Evolutionary conservation across 1,284 basidiomycete species (phyloP).

Genomic region (Sparassis latifolia): DNA sequence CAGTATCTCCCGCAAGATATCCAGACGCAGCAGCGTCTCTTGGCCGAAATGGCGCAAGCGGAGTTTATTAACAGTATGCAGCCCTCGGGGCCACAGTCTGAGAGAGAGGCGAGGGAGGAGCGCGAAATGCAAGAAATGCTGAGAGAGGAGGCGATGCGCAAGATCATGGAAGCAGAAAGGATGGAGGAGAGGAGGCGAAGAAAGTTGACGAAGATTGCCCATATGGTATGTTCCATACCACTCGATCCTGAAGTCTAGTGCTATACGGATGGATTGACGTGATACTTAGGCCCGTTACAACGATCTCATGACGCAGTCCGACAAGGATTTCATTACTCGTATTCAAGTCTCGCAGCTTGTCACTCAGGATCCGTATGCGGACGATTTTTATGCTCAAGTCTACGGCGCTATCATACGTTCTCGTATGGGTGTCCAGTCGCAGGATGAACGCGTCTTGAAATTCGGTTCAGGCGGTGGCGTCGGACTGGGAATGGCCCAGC

Average conservation of each 20-base stretch:
- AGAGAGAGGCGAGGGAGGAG: conserved; percentile 17
- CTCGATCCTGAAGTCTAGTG: neutral
- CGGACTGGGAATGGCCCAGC: conserved; percentile 69
- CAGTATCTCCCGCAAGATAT: conserved; percentile 52
- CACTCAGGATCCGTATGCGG: conserved; percentile 92
- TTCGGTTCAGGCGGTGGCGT: conserved; percentile 78
- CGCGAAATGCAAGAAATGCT: conserved; percentile 61
- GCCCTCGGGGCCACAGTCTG: conserved; percentile 34
- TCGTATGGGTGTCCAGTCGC: conserved; percentile 62
- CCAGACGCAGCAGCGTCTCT: conserved; percentile 64
- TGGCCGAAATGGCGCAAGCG: conserved; percentile 65
- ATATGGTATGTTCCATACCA: conserved; percentile 53
- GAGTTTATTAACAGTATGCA: conserved; percentile 62
- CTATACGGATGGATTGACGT: neutral
- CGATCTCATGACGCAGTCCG: conserved; percentile 96
- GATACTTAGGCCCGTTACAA: conserved; percentile 81
- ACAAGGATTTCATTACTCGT: conserved; percentile 99
- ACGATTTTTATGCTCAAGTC: conserved; percentile 98
- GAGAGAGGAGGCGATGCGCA: conserved; percentile 71
- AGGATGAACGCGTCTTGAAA: conserved; percentile 75
- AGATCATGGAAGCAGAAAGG: conserved; percentile 82
- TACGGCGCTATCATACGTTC: conserved; percentile 80
- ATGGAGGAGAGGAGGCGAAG: conserved; percentile 78
- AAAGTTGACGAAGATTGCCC: conserved; percentile 79
- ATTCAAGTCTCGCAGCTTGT: conserved; percentile 99